Conservation (phyloP, 352 stramenopile genomes). For the Globisporangium solare region DNA sequence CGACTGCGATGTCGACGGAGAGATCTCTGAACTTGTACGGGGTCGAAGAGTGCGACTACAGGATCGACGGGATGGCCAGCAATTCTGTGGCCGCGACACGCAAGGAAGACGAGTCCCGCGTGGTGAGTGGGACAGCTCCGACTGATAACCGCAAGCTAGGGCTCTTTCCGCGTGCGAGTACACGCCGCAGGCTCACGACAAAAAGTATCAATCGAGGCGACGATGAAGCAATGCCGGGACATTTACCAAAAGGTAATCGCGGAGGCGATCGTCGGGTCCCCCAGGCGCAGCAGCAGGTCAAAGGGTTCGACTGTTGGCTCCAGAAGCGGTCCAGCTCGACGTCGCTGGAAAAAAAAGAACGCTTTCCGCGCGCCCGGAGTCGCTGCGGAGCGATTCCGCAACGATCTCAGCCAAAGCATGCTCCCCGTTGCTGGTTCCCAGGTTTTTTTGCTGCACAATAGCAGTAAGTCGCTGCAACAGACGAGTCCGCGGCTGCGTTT, state of each 20-base stretch:
- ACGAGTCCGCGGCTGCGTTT: background rate
- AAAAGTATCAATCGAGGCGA: background rate
- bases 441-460: background rate
- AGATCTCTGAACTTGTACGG: background rate
- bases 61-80: slow-evolving; percentile 1
- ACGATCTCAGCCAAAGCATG: background rate
- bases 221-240: too few relatives aligned
- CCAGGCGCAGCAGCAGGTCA: slow-evolving; percentile 15
- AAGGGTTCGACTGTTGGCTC: slow-evolving; percentile 39
- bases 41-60: slow-evolving; percentile 5
- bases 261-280: too few relatives aligned
- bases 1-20: background rate
- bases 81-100: background rate
- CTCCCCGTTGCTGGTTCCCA: background rate
- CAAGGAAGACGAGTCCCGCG: background rate
- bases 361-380: slow-evolving; percentile 7
- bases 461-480: background rate
- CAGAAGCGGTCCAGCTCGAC: slow-evolving; percentile 19
- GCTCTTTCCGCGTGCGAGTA: background rate
- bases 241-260: too few relatives aligned
- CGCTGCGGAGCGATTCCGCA: slow-evolving; percentile 6
- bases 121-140: background rate
- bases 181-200: background rate
- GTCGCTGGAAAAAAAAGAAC: background rate
- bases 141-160: background rate